phyloP scores from a whole-genome alignment of 73 alveolate species.

The Paramecium sonneborni region DNA sequence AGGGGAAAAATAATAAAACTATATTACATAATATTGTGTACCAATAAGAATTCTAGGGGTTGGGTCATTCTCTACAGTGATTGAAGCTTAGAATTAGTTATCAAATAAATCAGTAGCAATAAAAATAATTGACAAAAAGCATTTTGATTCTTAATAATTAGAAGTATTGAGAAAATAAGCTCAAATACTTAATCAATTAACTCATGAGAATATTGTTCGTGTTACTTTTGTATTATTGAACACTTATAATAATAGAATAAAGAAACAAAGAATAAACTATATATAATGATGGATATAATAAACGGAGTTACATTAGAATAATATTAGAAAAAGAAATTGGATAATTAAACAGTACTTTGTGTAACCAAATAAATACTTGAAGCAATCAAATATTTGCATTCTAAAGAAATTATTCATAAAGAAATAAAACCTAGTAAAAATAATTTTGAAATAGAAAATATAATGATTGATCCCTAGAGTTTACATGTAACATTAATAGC shows the following conservation, averaged over 20 bases:
- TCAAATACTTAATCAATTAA: not conserved
- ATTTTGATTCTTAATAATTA: not conserved
- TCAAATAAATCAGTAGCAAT: not conserved
- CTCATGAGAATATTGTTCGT: not conserved
- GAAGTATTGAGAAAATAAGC: not conserved
- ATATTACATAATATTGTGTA: not conserved
- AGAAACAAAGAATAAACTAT: not conserved
- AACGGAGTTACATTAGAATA: slow-evolving; percentile 22
- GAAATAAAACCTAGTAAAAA: not conserved
- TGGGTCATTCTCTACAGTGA: not conserved
- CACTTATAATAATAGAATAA: not conserved
- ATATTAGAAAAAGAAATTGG: not conserved
- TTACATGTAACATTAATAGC: not conserved
- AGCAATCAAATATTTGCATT: not conserved
- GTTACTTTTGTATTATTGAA: not conserved
- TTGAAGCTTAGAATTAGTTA: not conserved
- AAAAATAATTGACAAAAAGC: not conserved
- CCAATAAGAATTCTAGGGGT: not conserved
- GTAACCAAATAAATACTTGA: not conserved
- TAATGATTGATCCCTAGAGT: not conserved
- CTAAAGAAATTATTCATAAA: not conserved
- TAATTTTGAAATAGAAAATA: not conserved
- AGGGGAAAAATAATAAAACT: not conserved
- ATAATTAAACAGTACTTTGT: not conserved
- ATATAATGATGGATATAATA: not conserved